Evolutionary conservation across 331 rosid species (phyloP).

Genomic region (Acacia pycnantha): DNA sequence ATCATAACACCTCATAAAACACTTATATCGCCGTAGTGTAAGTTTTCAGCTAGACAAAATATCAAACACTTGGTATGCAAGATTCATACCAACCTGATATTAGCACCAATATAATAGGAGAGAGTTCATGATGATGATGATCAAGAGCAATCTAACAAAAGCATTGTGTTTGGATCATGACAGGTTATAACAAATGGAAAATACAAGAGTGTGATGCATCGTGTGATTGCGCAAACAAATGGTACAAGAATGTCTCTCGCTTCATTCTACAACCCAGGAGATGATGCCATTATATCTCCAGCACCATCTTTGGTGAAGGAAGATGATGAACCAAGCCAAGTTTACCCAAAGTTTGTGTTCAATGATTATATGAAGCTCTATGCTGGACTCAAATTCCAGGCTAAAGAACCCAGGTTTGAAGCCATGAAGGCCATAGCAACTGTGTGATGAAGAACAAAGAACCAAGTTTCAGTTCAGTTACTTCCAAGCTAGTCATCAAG

Average conservation of each 20-base stretch:
- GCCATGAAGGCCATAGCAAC: slow-evolving; percentile 78
- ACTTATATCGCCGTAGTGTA: background rate
- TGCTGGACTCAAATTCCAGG: slow-evolving; percentile 80
- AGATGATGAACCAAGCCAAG: slow-evolving; percentile 48
- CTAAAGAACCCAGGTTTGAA: slow-evolving; percentile 93
- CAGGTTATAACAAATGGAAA: slow-evolving; percentile 91
- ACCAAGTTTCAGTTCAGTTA: background rate
- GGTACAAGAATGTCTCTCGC: slow-evolving; percentile 93
- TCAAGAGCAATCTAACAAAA: background rate
- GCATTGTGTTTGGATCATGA: background rate
- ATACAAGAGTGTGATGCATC: slow-evolving; percentile 85
- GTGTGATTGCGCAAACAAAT: slow-evolving; percentile 72
- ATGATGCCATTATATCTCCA: slow-evolving; percentile 82
- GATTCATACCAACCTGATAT: background rate
- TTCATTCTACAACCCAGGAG: slow-evolving; percentile 90
- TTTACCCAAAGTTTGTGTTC: slow-evolving; percentile 87
- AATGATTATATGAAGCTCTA: slow-evolving; percentile 97
- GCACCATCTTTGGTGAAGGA: slow-evolving; percentile 69
- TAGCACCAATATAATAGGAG: no score
- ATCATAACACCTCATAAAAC: background rate
- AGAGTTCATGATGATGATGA: no score
- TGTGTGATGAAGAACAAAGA: slow-evolving; percentile 26
- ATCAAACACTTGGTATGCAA: background rate
- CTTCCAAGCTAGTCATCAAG: background rate
- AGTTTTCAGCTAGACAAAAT: background rate